Percentiles rank a stretch among this genome's conserved stretches.
phyloP scores from a whole-genome alignment of 108 stramenopile species.

The Pelagomonas calceolata region DNA sequence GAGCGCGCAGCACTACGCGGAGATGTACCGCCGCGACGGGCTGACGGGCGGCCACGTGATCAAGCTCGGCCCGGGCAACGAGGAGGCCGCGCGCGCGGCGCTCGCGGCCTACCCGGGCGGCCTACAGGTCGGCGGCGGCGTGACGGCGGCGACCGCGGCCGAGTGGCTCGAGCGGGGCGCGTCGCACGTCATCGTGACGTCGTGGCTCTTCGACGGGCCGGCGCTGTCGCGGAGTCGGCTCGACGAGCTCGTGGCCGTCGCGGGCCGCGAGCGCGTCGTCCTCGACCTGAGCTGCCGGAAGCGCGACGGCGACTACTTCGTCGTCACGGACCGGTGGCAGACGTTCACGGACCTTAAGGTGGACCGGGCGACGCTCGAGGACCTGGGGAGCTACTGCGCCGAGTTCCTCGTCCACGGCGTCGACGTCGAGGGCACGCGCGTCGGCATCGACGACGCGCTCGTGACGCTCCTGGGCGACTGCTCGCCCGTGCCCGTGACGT shows the following conservation, averaged over 20 bases:
- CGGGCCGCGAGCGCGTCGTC: conserved; percentile 76
- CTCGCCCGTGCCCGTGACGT: conserved; percentile 84
- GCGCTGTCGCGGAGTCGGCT: conserved; percentile 65
- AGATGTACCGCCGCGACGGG: conserved; percentile 63
- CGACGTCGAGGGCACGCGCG: conserved; percentile 90
- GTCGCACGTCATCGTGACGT: conserved; percentile 93
- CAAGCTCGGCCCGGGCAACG: conserved; percentile 83
- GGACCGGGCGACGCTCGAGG: conserved; percentile 48
- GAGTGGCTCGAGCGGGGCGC: conserved; percentile 77
- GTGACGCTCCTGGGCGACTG: conserved; percentile 64
- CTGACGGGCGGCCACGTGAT: conserved; percentile 92
- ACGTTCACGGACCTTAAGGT: conserved; percentile 70
- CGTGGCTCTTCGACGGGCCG: conserved; percentile 73
- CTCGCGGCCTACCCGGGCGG: conserved; percentile 70
- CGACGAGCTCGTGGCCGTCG: conserved; percentile 42
- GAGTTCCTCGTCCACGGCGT: conserved; percentile 97
- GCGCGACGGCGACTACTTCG: conserved; percentile 59
- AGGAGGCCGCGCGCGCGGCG: conserved; percentile 67
- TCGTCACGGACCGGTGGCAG: conserved; percentile 93
- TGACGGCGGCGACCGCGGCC: conserved; percentile 63
- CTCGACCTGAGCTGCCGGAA: conserved; percentile 82
- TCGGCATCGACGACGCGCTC: conserved; percentile 84
- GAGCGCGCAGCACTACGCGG: conserved; percentile 34
- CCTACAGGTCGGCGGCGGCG: conserved; percentile 88
- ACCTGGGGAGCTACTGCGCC: conserved; percentile 66